Conservation (phyloP, 2,329 filamentous ascomycete genomes). For the Ophiostoma himal-ulmi region DNA sequence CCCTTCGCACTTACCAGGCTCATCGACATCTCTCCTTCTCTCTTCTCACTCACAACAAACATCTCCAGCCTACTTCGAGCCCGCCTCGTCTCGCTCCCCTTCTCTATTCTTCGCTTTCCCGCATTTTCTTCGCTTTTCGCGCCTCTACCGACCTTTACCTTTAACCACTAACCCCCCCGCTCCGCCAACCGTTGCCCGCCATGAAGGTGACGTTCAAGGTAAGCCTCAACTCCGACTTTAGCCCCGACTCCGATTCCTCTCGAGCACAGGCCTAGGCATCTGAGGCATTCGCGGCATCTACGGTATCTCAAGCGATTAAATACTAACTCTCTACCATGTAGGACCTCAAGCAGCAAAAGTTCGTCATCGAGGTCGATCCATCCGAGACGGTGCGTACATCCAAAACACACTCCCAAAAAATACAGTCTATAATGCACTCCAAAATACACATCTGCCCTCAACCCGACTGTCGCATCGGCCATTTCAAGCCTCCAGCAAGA, state of each 20-base stretch:
- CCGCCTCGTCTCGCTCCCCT: not conserved
- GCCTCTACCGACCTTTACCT: slow-evolving; percentile 10
- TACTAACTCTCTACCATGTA: slow-evolving; percentile 35
- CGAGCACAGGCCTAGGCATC: not conserved
- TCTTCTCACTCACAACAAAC: not conserved
- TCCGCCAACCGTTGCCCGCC: slow-evolving; percentile 35
- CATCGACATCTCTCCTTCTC: slow-evolving; percentile 1
- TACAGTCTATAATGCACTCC: slow-evolving; percentile 25
- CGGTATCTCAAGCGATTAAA: not conserved
- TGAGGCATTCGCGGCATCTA: not conserved
- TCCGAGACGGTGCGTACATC: slow-evolving; percentile 69
- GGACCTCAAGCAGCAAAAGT: slow-evolving; percentile 99
- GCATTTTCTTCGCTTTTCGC: slow-evolving; percentile 2
- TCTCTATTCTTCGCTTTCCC: not conserved
- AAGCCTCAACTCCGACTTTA: slow-evolving; percentile 23
- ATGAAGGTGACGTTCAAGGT: slow-evolving; percentile 68
- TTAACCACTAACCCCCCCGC: not conserved
- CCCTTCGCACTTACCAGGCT: slow-evolving; percentile 5
- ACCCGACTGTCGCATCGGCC: not conserved
- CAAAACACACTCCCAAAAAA: slow-evolving; percentile 16
- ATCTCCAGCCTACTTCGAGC: not conserved
- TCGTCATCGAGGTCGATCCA: slow-evolving; percentile 89
- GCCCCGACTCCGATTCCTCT: not conserved
- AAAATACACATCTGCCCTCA: not conserved
- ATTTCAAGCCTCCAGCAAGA: not conserved